phyloP scores from a whole-genome alignment of 129 eudicot genomes.

The Flaveria robusta region DNA sequence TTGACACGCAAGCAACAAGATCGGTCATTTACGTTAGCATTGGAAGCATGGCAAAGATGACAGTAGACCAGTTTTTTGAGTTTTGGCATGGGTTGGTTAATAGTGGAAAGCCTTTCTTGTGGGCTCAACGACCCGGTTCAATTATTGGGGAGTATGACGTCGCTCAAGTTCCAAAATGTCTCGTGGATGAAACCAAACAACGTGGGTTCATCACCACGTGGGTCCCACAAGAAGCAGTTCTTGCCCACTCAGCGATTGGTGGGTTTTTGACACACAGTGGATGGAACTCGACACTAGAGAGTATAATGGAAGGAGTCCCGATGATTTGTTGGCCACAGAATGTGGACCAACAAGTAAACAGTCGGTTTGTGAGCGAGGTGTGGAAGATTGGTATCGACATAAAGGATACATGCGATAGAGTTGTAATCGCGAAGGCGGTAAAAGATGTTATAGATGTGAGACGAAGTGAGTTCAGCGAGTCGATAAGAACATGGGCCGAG shows the following conservation, averaged over 20 bases:
- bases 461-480: neutral
- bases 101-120: slow-evolving; percentile 25
- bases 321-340: slow-evolving; percentile 31
- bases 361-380: slow-evolving; percentile 29
- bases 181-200: slow-evolving; percentile 9
- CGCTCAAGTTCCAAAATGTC: slow-evolving; percentile 8
- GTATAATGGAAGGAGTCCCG: slow-evolving; percentile 26
- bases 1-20: slow-evolving; percentile 20
- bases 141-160: slow-evolving; percentile 14
- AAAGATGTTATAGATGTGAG: slow-evolving; percentile 21
- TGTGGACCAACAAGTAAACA: slow-evolving; percentile 30
- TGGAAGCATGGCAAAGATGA: slow-evolving; percentile 31
- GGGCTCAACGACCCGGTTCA: slow-evolving; percentile 33
- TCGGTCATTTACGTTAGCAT: slow-evolving; percentile 24
- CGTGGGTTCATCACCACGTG: slow-evolving; percentile 16
- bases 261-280: slow-evolving; percentile 29
- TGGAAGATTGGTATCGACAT: slow-evolving; percentile 32
- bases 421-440: slow-evolving; percentile 25
- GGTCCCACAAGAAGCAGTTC: slow-evolving; percentile 30
- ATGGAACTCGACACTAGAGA: slow-evolving; percentile 31
- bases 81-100: slow-evolving; percentile 33
- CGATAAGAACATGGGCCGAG: neutral
- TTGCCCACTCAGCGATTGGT: slow-evolving; percentile 20
- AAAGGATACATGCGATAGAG: slow-evolving; percentile 29
- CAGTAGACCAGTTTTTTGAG: slow-evolving; percentile 20